phyloP scores from a whole-genome alignment of 768 basidiomycete genomes.

The Podaxis mareebaensis region DNA sequence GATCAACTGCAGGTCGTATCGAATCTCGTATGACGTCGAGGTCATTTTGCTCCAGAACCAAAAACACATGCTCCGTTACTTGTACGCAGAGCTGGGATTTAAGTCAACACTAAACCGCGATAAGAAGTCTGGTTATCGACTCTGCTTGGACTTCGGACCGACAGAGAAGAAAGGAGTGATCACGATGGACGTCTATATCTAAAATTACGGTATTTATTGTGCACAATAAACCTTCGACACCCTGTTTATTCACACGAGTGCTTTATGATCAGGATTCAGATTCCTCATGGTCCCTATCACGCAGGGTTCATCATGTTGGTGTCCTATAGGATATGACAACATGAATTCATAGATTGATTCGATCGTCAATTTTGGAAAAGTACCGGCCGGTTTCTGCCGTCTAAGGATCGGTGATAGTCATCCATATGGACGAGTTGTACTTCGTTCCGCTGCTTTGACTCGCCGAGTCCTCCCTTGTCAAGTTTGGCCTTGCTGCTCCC shows the following conservation, averaged over 20 bases:
- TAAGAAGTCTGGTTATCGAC: not conserved
- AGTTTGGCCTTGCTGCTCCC: not conserved
- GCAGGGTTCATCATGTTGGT: not conserved
- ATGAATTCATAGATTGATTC: not conserved
- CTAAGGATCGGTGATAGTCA: not conserved
- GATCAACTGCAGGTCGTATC: not conserved
- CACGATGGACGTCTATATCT: not conserved
- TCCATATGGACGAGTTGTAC: not conserved
- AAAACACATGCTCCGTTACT: constrained; percentile 13
- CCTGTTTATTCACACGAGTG: not conserved
- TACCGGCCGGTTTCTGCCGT: not conserved
- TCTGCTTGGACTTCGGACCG: not conserved
- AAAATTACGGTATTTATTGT: not conserved
- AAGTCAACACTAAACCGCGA: not conserved
- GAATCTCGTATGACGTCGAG: constrained; percentile 7
- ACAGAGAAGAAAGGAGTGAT: not conserved
- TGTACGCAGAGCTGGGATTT: not conserved
- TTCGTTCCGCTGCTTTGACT: not conserved
- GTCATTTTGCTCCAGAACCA: not conserved
- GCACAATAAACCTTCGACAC: not conserved
- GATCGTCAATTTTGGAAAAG: not conserved
- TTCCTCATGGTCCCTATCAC: not conserved
- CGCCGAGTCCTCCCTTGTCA: not conserved
- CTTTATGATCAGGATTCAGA: not conserved
- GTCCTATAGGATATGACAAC: not conserved